Conservation (phyloP, 75 land plant genomes). For the Pinus albicaulis region DNA sequence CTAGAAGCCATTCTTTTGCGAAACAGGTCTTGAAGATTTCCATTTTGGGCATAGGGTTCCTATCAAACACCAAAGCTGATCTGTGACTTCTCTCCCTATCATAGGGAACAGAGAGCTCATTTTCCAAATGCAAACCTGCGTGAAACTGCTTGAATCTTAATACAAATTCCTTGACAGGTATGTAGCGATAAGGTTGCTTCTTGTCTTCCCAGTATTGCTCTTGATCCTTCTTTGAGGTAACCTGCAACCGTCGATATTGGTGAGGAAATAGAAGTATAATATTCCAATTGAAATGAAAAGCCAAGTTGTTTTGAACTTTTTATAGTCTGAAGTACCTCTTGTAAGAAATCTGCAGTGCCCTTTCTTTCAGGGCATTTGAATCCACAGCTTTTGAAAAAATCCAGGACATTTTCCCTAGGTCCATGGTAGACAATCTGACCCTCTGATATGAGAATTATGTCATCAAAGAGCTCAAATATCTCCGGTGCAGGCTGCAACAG, state of each 20-base stretch:
- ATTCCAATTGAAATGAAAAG: not conserved
- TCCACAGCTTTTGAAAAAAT: constrained; percentile 70
- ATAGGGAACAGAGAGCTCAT: constrained; percentile 62
- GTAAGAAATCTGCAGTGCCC: constrained; percentile 83
- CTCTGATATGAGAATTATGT: constrained; percentile 68
- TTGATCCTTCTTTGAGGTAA: constrained; percentile 89
- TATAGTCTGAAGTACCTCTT: constrained; percentile 54
- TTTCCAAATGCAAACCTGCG: constrained; percentile 47
- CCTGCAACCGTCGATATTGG: constrained; percentile 27
- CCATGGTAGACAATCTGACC: constrained; percentile 84
- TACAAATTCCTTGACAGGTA: constrained; percentile 70
- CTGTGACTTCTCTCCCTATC: constrained; percentile 55
- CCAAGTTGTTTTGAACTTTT: not conserved
- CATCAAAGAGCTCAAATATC: constrained; percentile 86
- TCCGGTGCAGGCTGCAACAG: constrained; percentile 96
- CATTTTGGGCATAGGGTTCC: constrained; percentile 45
- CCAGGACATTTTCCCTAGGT: constrained; percentile 57
- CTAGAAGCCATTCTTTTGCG: constrained; percentile 73
- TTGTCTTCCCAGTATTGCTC: constrained; percentile 84
- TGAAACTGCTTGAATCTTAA: constrained; percentile 66
- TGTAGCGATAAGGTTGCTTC: constrained; percentile 53
- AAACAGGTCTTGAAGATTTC: constrained; percentile 71
- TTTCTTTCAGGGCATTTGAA: constrained; percentile 77
- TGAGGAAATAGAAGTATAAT: not conserved
- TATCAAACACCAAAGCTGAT: constrained; percentile 62